Conservation (phyloP, 78 protist genomes). For the Protostelium mycophagum region DNA sequence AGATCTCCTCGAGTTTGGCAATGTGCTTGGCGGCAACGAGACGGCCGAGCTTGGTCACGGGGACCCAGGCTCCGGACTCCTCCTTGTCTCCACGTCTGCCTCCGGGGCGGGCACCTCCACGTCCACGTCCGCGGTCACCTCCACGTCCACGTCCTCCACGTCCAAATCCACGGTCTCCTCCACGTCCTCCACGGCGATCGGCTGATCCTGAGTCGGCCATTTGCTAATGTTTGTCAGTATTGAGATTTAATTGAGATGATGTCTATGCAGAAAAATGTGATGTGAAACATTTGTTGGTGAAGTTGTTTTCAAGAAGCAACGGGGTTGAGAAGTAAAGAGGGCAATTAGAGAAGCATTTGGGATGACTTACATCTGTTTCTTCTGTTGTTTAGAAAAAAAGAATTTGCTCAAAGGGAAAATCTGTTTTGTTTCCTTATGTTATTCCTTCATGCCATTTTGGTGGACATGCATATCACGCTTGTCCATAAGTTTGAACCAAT, state of each 20-base stretch:
- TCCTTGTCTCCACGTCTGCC: slow-evolving; percentile 74
- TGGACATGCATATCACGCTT: too few relatives aligned
- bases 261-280: background rate
- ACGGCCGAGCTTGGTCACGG: slow-evolving; percentile 99
- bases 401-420: too few relatives aligned
- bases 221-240: background rate
- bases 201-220: slow-evolving; percentile 21
- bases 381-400: too few relatives aligned
- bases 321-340: too few relatives aligned
- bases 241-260: background rate
- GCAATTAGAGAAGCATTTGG: too few relatives aligned
- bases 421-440: too few relatives aligned
- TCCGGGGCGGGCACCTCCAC: slow-evolving; percentile 82
- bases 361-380: too few relatives aligned
- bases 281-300: background rate
- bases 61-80: slow-evolving; percentile 91
- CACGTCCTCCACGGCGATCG: slow-evolving; percentile 26
- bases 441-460: too few relatives aligned
- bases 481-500: too few relatives aligned
- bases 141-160: slow-evolving; percentile 73
- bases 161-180: slow-evolving; percentile 19
- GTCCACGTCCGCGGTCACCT: slow-evolving; percentile 67
- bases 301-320: too few relatives aligned
- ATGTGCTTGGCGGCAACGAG: slow-evolving; percentile 95
- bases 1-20: slow-evolving; percentile 95